Evolutionary conservation across 164 flowering plant genomes (phyloP), one percentile per base, ranked within the genome.

Genomic region (Vitis cinerea): DNA sequence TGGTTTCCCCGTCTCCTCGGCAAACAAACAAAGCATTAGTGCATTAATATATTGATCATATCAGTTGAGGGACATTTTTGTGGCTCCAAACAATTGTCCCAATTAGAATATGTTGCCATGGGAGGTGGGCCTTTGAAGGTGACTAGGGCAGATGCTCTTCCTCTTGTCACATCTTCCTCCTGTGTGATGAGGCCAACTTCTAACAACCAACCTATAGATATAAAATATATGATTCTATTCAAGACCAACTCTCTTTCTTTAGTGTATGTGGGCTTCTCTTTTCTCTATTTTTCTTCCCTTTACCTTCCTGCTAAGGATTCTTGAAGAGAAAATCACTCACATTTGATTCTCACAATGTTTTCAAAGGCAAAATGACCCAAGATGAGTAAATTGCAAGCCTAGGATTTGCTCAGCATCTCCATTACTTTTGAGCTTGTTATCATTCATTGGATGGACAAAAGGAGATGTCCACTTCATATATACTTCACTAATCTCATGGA

Each of bases 391-490:
- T 12, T 4, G 56, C 0, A 53, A 53, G 56, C 56, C 56, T 12
- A 53, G 56, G 7, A 53, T 49, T 51, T 59, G 9, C 58, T 17
- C 50, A 69, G 55, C 71, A 60, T 60, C 64, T 69, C 29, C 58
- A 30, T 60, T 11, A 16, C 60, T 63, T 70, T 27, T 63, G 64
- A 55, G 57, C 23, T 61, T 29, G 13, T 62, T 52, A 23, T 63
- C 17, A 31, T 37, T 70, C 50, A 70, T 44, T 70, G 52, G 67
- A 54, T 63, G 67, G 48, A 63, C 61, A 70, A 55, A 70, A 68
- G 30, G 73, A 70, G 66, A 70, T 61, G 27, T 65, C 71, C 56
- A 59, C 58, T 69, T 44, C 30, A 53, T 31, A n/a, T 3, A 17
- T 67, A 10, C 44, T 37, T 37, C 44, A 37, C 44, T 37, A 37